Conservation (phyloP, 139 green algal species). For the Chlamydomonas sp. region DNA sequence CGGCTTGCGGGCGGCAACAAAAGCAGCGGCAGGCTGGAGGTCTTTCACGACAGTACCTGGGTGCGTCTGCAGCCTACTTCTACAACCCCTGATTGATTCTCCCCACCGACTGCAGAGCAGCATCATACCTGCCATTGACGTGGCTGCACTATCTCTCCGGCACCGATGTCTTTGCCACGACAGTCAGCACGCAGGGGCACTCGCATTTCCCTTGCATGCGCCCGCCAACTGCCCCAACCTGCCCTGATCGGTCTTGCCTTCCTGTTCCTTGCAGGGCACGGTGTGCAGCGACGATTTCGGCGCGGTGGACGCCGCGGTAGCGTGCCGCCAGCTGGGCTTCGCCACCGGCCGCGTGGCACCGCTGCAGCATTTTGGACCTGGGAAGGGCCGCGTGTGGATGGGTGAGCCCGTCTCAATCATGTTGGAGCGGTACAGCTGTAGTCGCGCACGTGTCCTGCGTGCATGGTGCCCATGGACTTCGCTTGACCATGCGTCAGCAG, state of each 20-base stretch:
- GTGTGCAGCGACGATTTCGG: conserved; percentile 17
- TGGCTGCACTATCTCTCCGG: neutral
- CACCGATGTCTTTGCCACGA: no score
- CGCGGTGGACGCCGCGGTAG: neutral
- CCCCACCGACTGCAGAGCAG: no score
- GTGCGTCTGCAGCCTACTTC: neutral
- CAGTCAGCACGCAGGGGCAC: neutral
- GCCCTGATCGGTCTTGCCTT: neutral
- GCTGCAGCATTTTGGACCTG: neutral
- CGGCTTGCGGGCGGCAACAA: conserved; percentile 13
- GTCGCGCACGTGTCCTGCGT: neutral
- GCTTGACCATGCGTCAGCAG: neutral
- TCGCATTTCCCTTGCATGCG: neutral
- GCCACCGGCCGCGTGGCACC: neutral
- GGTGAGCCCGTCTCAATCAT: neutral
- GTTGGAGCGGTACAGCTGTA: neutral
- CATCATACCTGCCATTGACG: neutral
- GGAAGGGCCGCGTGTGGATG: neutral
- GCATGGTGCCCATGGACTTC: no score
- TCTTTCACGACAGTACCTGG: conserved; percentile 21
- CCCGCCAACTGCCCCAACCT: neutral
- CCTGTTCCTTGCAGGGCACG: neutral
- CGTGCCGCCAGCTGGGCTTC: conserved; percentile 37
- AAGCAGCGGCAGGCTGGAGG: conserved; percentile 13
- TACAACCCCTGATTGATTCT: no score